Base-by-base conservation (phyloP, 2,329 filamentous ascomycete genomes). In the Aspergillus aculeatus region DNA sequence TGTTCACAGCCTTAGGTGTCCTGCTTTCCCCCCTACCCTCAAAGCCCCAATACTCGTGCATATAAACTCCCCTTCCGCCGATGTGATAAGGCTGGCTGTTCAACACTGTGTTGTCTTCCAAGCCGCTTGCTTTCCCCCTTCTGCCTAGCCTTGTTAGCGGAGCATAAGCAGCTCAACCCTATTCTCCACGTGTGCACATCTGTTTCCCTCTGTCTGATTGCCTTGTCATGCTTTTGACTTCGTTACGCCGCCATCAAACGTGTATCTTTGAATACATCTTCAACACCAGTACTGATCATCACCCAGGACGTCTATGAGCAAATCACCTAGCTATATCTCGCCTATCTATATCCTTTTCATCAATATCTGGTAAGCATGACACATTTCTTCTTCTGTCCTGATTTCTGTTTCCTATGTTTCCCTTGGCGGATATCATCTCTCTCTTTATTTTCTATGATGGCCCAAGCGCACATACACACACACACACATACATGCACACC, bases 51-150 rank as follows among this genome's bases (percentile, higher is more conserved):
- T 24, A 47, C 53, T 48, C 44, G 47, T n/a, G 4, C 53, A 55
- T 55, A 55, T 55, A 55, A 55, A 24, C 53, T 29, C 53, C 41
- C 12, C 53, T 48, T 47, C 53, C 35, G 53, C 53, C 52, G 24
- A 26, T 55, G 56, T 32, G 49, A 55, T 48, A 58, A 60, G 60
- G 54, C 60, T 59, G 54, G 41, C 47, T 51, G 53, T 47, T 29
- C 41, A 47, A 32, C 19, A 26, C 47, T 47, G 44, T 44, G 47
- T 57, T 60, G 38, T 51, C 44, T 29, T 54, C 26, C 23, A 16
- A n/a, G 38, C 50, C 32, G n/a, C 55, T 62, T 62, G 54, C 50
- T 60, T 62, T 47, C 49, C 26, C 57, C 48, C n/a, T 47, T 41
- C 47, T 53, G 47, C 19, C 35, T 54, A 51, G 24, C 44, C 41